Evolutionary conservation across 73 alveolate genomes (phyloP), one percentile per base, ranked within the genome.

Genomic region (Paramecium pentaurelia): DNA sequence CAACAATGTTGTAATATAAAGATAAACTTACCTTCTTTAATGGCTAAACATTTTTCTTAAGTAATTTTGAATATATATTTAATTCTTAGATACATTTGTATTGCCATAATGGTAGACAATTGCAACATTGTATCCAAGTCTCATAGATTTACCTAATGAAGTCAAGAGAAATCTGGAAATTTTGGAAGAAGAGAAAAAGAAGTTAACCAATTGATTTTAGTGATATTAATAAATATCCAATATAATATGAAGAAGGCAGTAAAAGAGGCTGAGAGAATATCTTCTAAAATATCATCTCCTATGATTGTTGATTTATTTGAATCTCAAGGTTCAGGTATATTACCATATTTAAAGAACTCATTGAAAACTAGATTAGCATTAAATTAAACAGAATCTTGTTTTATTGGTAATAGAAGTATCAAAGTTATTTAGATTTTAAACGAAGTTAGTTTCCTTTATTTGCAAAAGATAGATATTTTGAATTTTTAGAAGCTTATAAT

Each of bases 391-490:
- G 94, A 89, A 71, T 71, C 86, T 8, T 60, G 75, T 36, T 80
- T 80, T 47, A 45, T 80, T 2, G 89, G 71, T 77, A 77, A 10
- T 38, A 47, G 58, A n/a, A 47, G 49, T 80, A 2, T 34, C 8
- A 11, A 42, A 45, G 36, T 34, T 87, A 34, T n/a, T 45, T 44
- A 89, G 94, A 89, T 71, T 89, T 88, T 44, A 88, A 88, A 45
- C 58, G 86, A 68, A 88, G 37, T 8, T 20, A 75, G 47, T 88
- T 89, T 58, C 92, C 73, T 14, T 32, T 71, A 60, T 77, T 89
- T 22, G 94, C 94, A 27, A 77, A 83, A 32, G 92, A 89, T 89
- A 89, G 77, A 89, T 89, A 89, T 71, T 89, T 89, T 73, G 94
- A 89, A 38, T 64, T 83, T 16, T 44, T 89, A 49, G 84, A 58